Evolutionary conservation across 768 basidiomycete genomes (phyloP), one percentile per base, ranked within the genome.

Genomic region (Podaxis mareebaensis): DNA sequence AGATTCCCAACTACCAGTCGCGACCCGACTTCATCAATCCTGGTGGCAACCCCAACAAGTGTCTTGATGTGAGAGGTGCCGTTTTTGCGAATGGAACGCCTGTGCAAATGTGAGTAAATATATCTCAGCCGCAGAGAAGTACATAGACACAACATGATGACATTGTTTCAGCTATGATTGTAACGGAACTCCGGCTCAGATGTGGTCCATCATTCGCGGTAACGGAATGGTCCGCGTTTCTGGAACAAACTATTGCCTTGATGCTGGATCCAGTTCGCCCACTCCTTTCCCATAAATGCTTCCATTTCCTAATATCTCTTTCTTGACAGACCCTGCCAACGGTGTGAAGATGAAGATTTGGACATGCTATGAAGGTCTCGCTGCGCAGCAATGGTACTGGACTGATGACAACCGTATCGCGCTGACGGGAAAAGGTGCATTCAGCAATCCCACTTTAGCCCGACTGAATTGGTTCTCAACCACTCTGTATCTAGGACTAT

Each of bases 51-150:
- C 65, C 39, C 20, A 63, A 51, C 22, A 73, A 74, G 60, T 76
- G 73, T 49, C 60, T 74, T 38, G 75, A 73, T 51, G 73, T 75
- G 54, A 70, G 68, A n/a, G 74, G 72, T 12, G 71, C 61, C 3
- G 38, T 66, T 22, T 66, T 69, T 46, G 67, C 69, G 1, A 68
- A 74, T 42, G 74, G 73, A 4, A 71, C 72, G 0, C 70, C 73
- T 26, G 73, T 75, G 10, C 72, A 74, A 28, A 71, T 75, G 74
- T 73, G 55, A 65, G 71, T 59, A 15, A 26, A 33, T 56, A 20
- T 56, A 15, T 40, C 46, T 30, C 13, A 20, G 8, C 36, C 40
- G 26, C 20, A 3, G 22, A 39, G 48, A n/a, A 24, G n/a, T 42
- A 22, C 8, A n/a, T 17, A 48, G 11, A 13, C 36, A n/a, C 10